Evolutionary conservation across 1,139 yeast genomes (phyloP).

Genomic region (Diutina pseudorugosa): DNA sequence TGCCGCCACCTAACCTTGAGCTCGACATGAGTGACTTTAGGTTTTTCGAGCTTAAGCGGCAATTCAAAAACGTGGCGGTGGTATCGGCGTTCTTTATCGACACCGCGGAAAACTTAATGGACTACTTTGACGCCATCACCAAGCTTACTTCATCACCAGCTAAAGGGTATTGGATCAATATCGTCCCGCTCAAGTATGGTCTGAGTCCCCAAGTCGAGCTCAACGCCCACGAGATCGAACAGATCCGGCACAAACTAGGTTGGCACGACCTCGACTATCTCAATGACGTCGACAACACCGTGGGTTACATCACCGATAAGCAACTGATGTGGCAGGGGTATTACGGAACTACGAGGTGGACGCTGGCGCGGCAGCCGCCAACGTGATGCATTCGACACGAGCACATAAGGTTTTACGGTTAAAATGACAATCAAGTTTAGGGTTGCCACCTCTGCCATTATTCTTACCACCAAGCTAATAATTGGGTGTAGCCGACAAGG

Average conservation of each 20-base stretch:
- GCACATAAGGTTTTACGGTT: no score
- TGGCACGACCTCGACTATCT: conserved; percentile 48
- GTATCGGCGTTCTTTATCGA: conserved; percentile 72
- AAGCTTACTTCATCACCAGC: conserved; percentile 26
- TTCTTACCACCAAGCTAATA: no score
- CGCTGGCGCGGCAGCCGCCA: conserved; percentile 1
- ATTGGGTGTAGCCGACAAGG: neutral
- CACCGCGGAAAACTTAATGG: conserved; percentile 74
- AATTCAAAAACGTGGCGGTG: conserved; percentile 40
- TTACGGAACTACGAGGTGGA: conserved; percentile 32
- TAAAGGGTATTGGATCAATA: conserved; percentile 64
- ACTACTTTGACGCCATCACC: conserved; percentile 54
- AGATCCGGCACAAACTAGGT: conserved; percentile 41
- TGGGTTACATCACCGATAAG: conserved; percentile 49
- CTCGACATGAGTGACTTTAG: conserved; percentile 59
- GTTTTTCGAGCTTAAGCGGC: conserved; percentile 23
- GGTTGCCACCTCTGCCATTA: no score
- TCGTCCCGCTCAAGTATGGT: conserved; percentile 84
- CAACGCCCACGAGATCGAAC: conserved; percentile 47
- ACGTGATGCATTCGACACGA: neutral
- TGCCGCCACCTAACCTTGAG: conserved; percentile 33
- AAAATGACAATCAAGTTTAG: no score
- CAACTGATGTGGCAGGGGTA: conserved; percentile 67
- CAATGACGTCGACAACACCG: conserved; percentile 14
- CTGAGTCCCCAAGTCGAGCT: conserved; percentile 73